Percentiles rank a stretch among this genome's conserved stretches.
phyloP scores from a whole-genome alignment of 805 yeast genomes.

The Ogataea kodamae region DNA sequence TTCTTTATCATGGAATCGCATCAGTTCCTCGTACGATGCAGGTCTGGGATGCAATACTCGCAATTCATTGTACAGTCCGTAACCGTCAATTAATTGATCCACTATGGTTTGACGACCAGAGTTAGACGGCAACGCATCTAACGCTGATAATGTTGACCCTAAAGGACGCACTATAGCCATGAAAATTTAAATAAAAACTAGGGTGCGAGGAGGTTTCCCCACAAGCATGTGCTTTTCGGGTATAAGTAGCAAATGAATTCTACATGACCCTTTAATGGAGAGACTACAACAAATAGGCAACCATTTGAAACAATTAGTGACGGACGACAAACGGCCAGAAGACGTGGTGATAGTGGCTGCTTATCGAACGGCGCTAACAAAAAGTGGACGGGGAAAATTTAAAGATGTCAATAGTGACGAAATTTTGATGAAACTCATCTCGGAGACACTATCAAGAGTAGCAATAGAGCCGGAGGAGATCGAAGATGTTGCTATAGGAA shows the following conservation, averaged over 20 bases:
- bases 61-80: conserved; percentile 31
- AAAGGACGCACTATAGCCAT: conserved; percentile 15
- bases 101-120: conserved; percentile 47
- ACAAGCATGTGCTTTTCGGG: conserved; percentile 10
- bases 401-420: conserved; percentile 82
- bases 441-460: conserved; percentile 53
- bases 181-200: conserved; percentile 1
- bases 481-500: conserved; percentile 87
- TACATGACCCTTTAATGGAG: too few species aligned
- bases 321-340: conserved; percentile 55
- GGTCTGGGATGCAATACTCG: conserved; percentile 25
- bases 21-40: conserved; percentile 38
- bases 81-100: conserved; percentile 39
- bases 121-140: conserved; percentile 52
- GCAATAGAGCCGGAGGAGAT: conserved; percentile 52
- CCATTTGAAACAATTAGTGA: conserved; percentile 25
- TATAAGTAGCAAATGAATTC: conserved; percentile 11
- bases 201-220: conserved; percentile 12
- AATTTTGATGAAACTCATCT: conserved; percentile 61
- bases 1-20: conserved; percentile 45
- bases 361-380: conserved; percentile 84
- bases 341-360: conserved; percentile 92
- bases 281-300: conserved; percentile 35
- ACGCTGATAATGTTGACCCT: conserved; percentile 12
- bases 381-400: conserved; percentile 83